Percentiles rank a stretch among this genome's conserved stretches.
Conservation (phyloP, 805 yeast genomes). For the Kodamaea kakaduensis region DNA sequence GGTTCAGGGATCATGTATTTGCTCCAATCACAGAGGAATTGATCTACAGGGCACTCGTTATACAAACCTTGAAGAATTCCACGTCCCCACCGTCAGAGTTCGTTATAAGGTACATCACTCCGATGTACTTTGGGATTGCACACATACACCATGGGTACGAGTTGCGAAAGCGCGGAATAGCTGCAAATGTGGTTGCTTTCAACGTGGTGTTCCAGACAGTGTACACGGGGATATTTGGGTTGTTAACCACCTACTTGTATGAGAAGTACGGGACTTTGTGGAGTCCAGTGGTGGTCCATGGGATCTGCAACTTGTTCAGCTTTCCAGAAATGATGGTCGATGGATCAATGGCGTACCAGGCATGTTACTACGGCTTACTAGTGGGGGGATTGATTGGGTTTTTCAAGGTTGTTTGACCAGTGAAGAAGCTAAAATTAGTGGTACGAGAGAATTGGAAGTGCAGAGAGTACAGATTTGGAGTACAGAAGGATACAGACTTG, state of each 20-base stretch:
- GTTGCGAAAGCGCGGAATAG: slow-evolving; percentile 20
- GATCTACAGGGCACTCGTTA: slow-evolving; percentile 52
- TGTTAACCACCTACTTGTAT: slow-evolving; percentile 55
- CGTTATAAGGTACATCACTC: slow-evolving; percentile 35
- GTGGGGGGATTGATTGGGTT: slow-evolving; percentile 43
- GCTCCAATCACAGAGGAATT: slow-evolving; percentile 83
- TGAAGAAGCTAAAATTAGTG: no score
- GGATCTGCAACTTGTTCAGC: slow-evolving; percentile 67
- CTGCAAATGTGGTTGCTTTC: slow-evolving; percentile 37
- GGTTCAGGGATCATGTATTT: slow-evolving; percentile 53
- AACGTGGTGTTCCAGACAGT: slow-evolving; percentile 48
- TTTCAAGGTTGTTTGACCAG: slow-evolving; percentile 5
- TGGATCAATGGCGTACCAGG: slow-evolving; percentile 15
- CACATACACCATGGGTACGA: slow-evolving; percentile 69
- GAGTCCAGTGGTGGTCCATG: slow-evolving; percentile 57
- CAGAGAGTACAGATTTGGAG: no score
- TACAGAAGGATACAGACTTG: no score
- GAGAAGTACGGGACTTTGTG: slow-evolving; percentile 50
- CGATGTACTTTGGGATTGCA: slow-evolving; percentile 70
- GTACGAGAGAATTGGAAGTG: no score
- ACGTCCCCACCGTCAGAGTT: slow-evolving; percentile 18
- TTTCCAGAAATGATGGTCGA: slow-evolving; percentile 44
- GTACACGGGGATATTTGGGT: slow-evolving; percentile 72
- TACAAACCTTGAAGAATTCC: slow-evolving; percentile 13
- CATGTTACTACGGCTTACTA: slow-evolving; percentile 36